Percentiles rank a stretch among this genome's conserved stretches.
Evolutionary conservation across 805 yeast species (phyloP).

Genomic region (Wickerhamomyces canadensis): DNA sequence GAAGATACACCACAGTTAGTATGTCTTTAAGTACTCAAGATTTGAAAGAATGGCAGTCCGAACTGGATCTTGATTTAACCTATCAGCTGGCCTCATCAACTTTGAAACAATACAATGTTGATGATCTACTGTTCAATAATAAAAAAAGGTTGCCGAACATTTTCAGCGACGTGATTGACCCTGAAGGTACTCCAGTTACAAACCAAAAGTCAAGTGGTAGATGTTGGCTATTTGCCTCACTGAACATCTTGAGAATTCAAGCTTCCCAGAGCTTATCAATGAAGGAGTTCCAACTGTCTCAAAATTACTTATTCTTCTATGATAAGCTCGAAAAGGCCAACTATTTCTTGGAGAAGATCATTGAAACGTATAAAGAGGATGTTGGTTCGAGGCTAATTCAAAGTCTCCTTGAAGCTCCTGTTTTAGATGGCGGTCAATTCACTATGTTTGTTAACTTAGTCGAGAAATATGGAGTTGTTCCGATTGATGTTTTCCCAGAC

Average conservation of each 20-base stretch:
- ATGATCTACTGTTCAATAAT: slow-evolving; percentile 24
- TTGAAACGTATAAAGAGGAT: slow-evolving; percentile 61
- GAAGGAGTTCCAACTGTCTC: slow-evolving; percentile 69
- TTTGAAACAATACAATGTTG: slow-evolving; percentile 29
- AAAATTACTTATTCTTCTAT: slow-evolving; percentile 73
- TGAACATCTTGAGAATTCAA: slow-evolving; percentile 62
- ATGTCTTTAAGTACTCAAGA: background rate
- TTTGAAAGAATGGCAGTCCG: slow-evolving; percentile 19
- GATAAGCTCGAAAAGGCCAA: slow-evolving; percentile 85
- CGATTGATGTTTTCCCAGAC: slow-evolving; percentile 70
- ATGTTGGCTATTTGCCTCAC: slow-evolving; percentile 87
- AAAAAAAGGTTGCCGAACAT: slow-evolving; percentile 16
- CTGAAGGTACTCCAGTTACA: slow-evolving; percentile 51
- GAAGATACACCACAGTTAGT: no score
- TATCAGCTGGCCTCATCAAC: slow-evolving; percentile 31
- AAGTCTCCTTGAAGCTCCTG: slow-evolving; percentile 59
- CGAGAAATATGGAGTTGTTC: slow-evolving; percentile 78
- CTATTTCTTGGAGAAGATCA: slow-evolving; percentile 69
- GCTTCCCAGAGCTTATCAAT: slow-evolving; percentile 59
- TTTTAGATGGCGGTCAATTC: slow-evolving; percentile 84
- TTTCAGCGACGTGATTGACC: slow-evolving; percentile 33
- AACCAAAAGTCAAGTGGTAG: slow-evolving; percentile 75
- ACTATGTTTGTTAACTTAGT: slow-evolving; percentile 75
- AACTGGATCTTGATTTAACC: slow-evolving; percentile 23
- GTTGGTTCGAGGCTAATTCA: slow-evolving; percentile 69